phyloP scores from a whole-genome alignment of 768 basidiomycete genomes.

The Lentinus brumalis region DNA sequence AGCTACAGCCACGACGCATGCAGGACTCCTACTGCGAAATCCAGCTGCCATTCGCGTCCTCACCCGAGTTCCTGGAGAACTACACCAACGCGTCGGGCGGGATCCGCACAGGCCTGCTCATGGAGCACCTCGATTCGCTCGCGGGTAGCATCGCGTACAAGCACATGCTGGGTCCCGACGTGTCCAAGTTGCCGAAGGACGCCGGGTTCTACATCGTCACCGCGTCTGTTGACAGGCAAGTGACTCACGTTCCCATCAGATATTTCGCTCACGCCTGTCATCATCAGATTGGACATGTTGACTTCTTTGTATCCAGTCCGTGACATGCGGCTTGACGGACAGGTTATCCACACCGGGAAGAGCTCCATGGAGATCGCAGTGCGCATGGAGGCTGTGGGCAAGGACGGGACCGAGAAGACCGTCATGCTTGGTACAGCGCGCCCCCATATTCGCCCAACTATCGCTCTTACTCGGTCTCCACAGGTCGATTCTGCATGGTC shows the following conservation, averaged over 20 bases:
- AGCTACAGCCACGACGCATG: conserved; percentile 55
- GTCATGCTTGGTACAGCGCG: conserved; percentile 55
- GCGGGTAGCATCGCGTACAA: conserved; percentile 85
- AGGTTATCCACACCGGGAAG: conserved; percentile 76
- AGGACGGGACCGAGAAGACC: conserved; percentile 53
- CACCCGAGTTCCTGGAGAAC: conserved; percentile 59
- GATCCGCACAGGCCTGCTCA: conserved; percentile 70
- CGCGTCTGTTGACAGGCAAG: conserved; percentile 75
- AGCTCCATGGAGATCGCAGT: conserved; percentile 88
- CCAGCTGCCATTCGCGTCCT: conserved; percentile 62
- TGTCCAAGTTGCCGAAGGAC: conserved; percentile 57
- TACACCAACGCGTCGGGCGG: conserved; percentile 74
- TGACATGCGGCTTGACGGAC: conserved; percentile 75
- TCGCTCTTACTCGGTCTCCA: not conserved
- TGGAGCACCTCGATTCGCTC: conserved; percentile 84
- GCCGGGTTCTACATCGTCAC: conserved; percentile 83
- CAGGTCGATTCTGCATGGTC: conserved; percentile 93
- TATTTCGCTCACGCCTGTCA: not conserved
- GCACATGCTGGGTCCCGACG: conserved; percentile 70
- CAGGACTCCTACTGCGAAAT: conserved; percentile 72
- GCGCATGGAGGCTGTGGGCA: conserved; percentile 70
- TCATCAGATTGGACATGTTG: conserved; percentile 65
- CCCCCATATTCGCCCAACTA: too few relatives aligned
- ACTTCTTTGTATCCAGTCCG: conserved; percentile 56
- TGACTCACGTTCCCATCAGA: not conserved